These are phyloP conservation scores for Penicillium daleae DNA, from an alignment of 495 filamentous ascomycete species.

Conservation along the genomic window DNA sequence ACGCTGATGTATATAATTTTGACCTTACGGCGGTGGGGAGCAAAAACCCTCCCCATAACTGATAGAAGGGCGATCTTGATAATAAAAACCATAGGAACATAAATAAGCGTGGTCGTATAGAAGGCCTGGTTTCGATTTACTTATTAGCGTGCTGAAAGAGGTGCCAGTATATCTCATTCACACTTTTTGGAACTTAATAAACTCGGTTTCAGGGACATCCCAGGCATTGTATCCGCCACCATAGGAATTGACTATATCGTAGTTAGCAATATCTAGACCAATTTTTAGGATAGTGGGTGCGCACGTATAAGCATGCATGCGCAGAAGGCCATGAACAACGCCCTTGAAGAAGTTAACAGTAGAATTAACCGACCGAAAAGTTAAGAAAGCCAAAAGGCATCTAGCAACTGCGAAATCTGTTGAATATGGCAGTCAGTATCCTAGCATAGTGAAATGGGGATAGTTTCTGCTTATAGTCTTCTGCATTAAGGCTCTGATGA, in stretches of 20 bases:
- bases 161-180: too few relatives aligned
- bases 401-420: neutral
- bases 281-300: neutral
- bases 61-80: neutral
- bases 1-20: neutral
- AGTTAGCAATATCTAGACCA: neutral
- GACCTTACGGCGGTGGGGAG: neutral
- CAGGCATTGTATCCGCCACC: conserved; percentile 3
- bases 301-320: conserved; percentile 1
- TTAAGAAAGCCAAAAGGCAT: neutral
- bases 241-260: neutral
- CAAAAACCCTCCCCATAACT: neutral
- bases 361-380: neutral
- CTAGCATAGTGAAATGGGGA: neutral
- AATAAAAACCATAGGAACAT: neutral
- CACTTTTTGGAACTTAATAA: conserved; percentile 1
- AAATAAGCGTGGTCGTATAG: neutral
- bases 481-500: neutral
- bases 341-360: neutral
- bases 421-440: neutral
- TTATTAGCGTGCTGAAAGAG: neutral
- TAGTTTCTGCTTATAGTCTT: neutral
- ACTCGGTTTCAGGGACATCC: neutral
- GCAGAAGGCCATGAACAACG: neutral
- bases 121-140: neutral